A percentile compares a stretch with the other conserved stretches of the same genome.
Evolutionary conservation across 192 early-diverging fungal genomes (phyloP).

Genomic region (Backusella sp.): DNA sequence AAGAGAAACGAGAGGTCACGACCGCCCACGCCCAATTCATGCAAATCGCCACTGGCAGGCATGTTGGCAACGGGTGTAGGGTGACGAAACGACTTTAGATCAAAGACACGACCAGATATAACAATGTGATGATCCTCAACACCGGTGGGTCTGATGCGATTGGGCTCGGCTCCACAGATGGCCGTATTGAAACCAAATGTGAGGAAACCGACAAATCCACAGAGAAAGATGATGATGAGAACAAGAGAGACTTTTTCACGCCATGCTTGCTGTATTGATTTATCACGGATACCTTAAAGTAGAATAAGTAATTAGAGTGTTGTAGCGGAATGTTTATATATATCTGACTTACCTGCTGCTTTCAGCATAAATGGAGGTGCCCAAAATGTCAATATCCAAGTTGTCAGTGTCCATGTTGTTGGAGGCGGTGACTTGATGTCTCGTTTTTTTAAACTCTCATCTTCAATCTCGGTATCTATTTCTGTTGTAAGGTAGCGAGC

Average conservation of each 20-base stretch:
- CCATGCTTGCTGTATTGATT: slow-evolving; percentile 74
- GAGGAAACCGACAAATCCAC: slow-evolving; percentile 73
- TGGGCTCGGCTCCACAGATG: slow-evolving; percentile 51
- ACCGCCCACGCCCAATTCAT: slow-evolving; percentile 60
- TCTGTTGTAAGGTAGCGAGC: slow-evolving; percentile 7
- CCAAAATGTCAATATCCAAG: slow-evolving; percentile 29
- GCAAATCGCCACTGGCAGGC: slow-evolving; percentile 49
- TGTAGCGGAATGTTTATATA: not conserved
- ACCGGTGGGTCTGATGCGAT: slow-evolving; percentile 45
- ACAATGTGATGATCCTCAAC: slow-evolving; percentile 55
- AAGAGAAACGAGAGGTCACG: slow-evolving; percentile 77
- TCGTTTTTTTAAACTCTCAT: not conserved
- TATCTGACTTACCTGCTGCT: slow-evolving; percentile 15
- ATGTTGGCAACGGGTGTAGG: slow-evolving; percentile 29
- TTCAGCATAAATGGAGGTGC: slow-evolving; percentile 20
- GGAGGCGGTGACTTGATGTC: not conserved
- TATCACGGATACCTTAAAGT: slow-evolving; percentile 32
- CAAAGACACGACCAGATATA: slow-evolving; percentile 63
- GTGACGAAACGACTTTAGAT: slow-evolving; percentile 60
- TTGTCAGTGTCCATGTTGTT: slow-evolving; percentile 17
- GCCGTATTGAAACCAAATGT: slow-evolving; percentile 82
- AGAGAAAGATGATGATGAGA: slow-evolving; percentile 74
- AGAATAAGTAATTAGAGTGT: not conserved
- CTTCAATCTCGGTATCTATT: not conserved
- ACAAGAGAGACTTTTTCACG: slow-evolving; percentile 90